Percentiles rank a stretch among this genome's conserved stretches.
Conservation (phyloP, 192 early-diverging fungal genomes). For the Gamsiella multidivaricata region DNA sequence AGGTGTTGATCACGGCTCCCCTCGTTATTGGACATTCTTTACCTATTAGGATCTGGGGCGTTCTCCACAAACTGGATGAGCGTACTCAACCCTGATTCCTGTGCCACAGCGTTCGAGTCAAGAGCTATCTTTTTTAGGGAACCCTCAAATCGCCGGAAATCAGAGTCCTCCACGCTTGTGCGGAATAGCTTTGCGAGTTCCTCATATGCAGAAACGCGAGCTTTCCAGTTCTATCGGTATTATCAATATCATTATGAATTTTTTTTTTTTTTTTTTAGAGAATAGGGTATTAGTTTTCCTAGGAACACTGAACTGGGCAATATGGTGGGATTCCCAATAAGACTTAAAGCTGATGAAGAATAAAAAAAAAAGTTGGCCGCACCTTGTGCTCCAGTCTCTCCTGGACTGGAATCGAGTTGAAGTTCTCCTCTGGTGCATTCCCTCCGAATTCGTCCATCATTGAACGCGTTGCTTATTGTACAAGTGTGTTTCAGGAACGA, state of each 20-base stretch:
- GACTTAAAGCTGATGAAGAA: slow-evolving; percentile 26
- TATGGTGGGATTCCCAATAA: background rate
- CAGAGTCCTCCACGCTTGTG: slow-evolving; percentile 69
- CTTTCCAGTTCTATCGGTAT: slow-evolving; percentile 89
- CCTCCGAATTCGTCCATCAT: slow-evolving; percentile 47
- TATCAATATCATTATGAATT: background rate
- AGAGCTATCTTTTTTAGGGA: slow-evolving; percentile 83
- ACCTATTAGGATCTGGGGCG: slow-evolving; percentile 82
- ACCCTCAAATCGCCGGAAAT: slow-evolving; percentile 78
- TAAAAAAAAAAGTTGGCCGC: slow-evolving; percentile 12
- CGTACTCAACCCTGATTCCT: slow-evolving; percentile 84
- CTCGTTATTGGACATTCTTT: too few relatives aligned
- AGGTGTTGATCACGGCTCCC: too few relatives aligned
- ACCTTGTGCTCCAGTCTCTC: slow-evolving; percentile 90
- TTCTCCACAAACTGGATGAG: slow-evolving; percentile 83
- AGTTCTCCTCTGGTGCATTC: slow-evolving; percentile 78
- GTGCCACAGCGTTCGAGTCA: slow-evolving; percentile 92
- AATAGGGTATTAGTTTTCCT: background rate
- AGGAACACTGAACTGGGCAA: slow-evolving; percentile 1
- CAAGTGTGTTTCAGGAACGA: slow-evolving; percentile 1
- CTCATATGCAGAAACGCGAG: slow-evolving; percentile 84
- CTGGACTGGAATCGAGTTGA: slow-evolving; percentile 75
- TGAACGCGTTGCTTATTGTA: background rate
- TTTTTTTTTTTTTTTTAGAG: slow-evolving; percentile 15
- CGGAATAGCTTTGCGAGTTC: slow-evolving; percentile 79